Evolutionary conservation across 2,329 filamentous ascomycete species (phyloP).

Genomic region (Herpotrichia juniperi): DNA sequence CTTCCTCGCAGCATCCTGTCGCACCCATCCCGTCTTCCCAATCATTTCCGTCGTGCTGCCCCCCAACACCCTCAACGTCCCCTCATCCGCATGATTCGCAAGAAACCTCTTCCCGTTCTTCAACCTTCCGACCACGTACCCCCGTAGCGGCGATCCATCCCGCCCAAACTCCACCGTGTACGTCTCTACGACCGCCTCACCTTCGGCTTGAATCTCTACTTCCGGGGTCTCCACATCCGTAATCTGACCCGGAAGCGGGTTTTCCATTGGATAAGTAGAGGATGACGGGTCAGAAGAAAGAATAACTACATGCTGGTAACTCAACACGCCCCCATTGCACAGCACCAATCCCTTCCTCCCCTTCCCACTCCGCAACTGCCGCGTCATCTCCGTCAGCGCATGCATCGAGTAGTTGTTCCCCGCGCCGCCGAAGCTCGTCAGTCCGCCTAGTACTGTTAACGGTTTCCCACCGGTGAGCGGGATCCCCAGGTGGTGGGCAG

Average conservation of each 20-base stretch:
- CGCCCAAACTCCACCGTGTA: slow-evolving; percentile 66
- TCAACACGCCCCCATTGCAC: slow-evolving; percentile 70
- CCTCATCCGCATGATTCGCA: slow-evolving; percentile 61
- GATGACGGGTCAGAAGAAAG: slow-evolving; percentile 57
- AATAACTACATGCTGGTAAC: slow-evolving; percentile 68
- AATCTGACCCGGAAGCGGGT: slow-evolving; percentile 53
- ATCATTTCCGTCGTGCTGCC: slow-evolving; percentile 55
- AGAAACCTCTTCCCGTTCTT: slow-evolving; percentile 58
- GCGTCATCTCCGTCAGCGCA: slow-evolving; percentile 50
- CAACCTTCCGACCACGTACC: slow-evolving; percentile 61
- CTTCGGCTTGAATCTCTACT: slow-evolving; percentile 53
- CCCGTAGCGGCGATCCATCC: slow-evolving; percentile 55
- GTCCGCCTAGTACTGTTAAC: slow-evolving; percentile 66
- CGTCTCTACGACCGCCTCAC: slow-evolving; percentile 63
- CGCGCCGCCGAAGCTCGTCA: slow-evolving; percentile 73
- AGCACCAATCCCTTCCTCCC: slow-evolving; percentile 63
- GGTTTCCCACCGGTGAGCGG: slow-evolving; percentile 54
- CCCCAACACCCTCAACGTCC: slow-evolving; percentile 54
- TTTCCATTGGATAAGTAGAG: slow-evolving; percentile 54
- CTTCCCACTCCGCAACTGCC: slow-evolving; percentile 56
- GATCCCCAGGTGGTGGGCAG: slow-evolving; percentile 64
- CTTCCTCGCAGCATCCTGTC: slow-evolving; percentile 30
- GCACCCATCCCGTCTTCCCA: slow-evolving; percentile 56
- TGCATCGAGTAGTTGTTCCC: slow-evolving; percentile 77
- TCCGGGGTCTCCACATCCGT: slow-evolving; percentile 49